Conservation (phyloP, 345 rosid species). For the Moringa oleifera region DNA sequence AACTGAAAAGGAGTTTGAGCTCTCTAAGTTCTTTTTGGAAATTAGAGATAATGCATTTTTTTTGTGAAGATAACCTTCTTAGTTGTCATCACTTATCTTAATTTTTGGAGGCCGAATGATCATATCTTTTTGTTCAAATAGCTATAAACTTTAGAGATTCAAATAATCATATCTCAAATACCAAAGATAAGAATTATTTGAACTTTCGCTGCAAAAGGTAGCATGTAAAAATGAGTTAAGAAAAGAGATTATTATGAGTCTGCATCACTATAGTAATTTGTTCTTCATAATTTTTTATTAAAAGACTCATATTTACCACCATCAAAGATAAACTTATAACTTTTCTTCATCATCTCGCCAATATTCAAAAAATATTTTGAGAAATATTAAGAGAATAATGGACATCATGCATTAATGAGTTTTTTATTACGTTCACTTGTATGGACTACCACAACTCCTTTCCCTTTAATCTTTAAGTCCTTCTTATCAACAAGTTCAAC, state of each 20-base stretch:
- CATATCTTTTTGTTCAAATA: background rate
- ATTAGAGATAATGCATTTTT: no score
- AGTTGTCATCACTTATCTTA: no score
- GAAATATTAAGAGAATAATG: background rate
- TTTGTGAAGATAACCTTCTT: no score
- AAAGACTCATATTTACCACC: background rate
- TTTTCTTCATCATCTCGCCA: background rate
- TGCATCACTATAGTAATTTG: background rate
- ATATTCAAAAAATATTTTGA: background rate
- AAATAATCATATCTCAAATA: constrained; percentile 6
- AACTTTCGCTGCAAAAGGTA: background rate
- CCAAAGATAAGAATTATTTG: background rate
- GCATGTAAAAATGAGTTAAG: background rate
- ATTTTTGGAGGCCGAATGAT: background rate
- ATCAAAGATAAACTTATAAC: background rate
- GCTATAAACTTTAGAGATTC: background rate
- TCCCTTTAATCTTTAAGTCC: background rate
- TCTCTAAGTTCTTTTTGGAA: no score
- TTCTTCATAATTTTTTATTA: background rate
- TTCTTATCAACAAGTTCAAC: background rate
- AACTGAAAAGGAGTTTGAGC: no score
- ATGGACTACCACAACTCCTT: background rate
- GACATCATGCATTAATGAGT: background rate
- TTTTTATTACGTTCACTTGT: background rate
- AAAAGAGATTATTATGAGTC: background rate